Percentiles rank a stretch among this genome's conserved stretches.
These are phyloP conservation scores for Plasmodium blacklocki DNA, from an alignment of 169 alveolate species.

Conservation along the genomic window DNA sequence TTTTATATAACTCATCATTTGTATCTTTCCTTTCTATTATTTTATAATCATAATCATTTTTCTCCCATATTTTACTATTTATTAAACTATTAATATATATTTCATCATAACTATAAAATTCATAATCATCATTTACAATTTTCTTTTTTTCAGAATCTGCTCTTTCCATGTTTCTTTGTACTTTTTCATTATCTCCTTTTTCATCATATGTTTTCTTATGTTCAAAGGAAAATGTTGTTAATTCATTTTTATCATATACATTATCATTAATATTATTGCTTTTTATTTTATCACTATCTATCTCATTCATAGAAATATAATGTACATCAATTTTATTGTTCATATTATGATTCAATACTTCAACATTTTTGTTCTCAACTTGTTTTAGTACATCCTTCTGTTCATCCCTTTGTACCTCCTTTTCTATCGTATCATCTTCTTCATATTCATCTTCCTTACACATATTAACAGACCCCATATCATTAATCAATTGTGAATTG, in stretches of 20 bases:
- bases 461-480: too few species aligned
- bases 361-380: too few species aligned
- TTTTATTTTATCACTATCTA: not conserved
- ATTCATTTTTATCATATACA: not conserved
- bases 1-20: not conserved
- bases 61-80: not conserved
- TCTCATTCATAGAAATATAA: not conserved
- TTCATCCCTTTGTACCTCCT: too few species aligned
- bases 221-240: too few species aligned
- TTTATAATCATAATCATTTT: not conserved
- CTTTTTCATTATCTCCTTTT: conserved; percentile 2
- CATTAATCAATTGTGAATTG: not conserved
- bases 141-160: not conserved
- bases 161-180: not conserved
- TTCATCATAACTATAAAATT: conserved; percentile 3
- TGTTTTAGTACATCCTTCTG: too few species aligned
- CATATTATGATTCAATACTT: not conserved
- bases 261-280: not conserved
- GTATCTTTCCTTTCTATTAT: not conserved
- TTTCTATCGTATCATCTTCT: too few species aligned
- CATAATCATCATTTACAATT: not conserved
- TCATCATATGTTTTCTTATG: not conserved
- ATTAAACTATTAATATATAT: conserved; percentile 1
- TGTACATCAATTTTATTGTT: not conserved
- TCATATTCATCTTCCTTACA: too few species aligned